Evolutionary conservation across 1,284 basidiomycete genomes (phyloP), one percentile per base, ranked within the genome.

Genomic region (Abortiporus biennis): DNA sequence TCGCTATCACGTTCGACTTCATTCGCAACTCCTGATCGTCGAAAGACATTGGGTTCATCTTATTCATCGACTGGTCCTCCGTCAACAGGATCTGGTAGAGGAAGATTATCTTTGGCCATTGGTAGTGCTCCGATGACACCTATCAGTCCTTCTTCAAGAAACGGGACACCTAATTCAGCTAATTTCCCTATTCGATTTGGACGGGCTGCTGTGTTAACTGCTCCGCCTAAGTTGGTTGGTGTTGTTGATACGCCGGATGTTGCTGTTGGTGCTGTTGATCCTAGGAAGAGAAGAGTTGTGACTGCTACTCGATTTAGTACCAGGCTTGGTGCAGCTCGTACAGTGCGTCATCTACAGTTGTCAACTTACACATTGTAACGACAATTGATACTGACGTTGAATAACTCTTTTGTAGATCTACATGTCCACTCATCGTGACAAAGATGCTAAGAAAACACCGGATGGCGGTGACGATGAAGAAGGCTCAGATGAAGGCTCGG

Each of bases 251-350:
- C 86, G 13, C 85, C 85, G 0, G 87, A 90, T 59, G 81, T 89
- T 6, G 86, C 79, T 13, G 78, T 89, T 29, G 86, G 86, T 20
- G 85, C 86, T 24, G 86, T 90, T 6, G 86, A 90, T 59, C 79
- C 85, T 9, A 68, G 72, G 60, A 90, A 90, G 71, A 70, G 85
- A 49, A 67, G 90, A 33, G 86, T 92, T 2, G 82, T 90, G 12
- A 90, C 88, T 42, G 84, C 88, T 6, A 92, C 89, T 24, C 69
- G 89, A 47, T 92, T 92, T 62, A 89, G 85, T 58, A 82, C 84
- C 13, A 69, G 89, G 38, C 68, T 74, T 3, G 89, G 89, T 6
- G 88, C 88, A 19, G 85, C 87, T 62, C 68, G 87, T 30, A 71
- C 82, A 65, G 85, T 88, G 45, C 47, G 80, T 65, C 5, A 21